phyloP scores from a whole-genome alignment of 495 filamentous ascomycete genomes.

The Cercophora newfieldiana region DNA sequence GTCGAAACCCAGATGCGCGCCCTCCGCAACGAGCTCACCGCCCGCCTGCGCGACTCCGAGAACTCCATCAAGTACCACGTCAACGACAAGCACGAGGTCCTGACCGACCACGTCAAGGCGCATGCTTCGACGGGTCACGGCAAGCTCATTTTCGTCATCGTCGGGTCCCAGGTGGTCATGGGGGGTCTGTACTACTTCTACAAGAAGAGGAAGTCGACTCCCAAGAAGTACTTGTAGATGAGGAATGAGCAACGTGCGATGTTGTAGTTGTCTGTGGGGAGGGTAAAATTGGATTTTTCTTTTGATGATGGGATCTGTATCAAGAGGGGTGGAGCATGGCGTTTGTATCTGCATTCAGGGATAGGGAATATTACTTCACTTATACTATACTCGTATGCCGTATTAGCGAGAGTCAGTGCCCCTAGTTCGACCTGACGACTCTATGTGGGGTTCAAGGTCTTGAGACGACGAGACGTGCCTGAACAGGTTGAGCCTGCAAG shows the following conservation, averaged over 20 bases:
- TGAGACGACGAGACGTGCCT: too few species aligned
- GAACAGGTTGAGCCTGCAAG: too few species aligned
- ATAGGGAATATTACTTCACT: constrained; percentile 3
- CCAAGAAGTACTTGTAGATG: constrained; percentile 86
- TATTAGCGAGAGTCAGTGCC: too few species aligned
- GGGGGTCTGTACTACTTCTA: constrained; percentile 72
- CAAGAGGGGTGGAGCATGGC: constrained; percentile 1
- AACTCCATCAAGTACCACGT: constrained; percentile 71
- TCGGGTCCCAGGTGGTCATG: constrained; percentile 73
- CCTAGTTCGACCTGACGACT: too few species aligned
- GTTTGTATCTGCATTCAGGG: constrained; percentile 14
- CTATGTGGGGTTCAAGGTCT: too few species aligned
- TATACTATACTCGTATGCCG: too few species aligned
- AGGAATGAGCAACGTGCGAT: not conserved
- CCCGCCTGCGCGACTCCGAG: constrained; percentile 66
- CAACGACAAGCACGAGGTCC: constrained; percentile 66
- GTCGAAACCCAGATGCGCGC: constrained; percentile 67
- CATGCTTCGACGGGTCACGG: constrained; percentile 65
- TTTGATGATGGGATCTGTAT: constrained; percentile 19
- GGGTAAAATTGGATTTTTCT: constrained; percentile 1
- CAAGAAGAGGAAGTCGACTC: constrained; percentile 74
- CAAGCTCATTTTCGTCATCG: constrained; percentile 69
- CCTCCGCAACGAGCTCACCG: constrained; percentile 46
- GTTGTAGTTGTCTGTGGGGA: not conserved
- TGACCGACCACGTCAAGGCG: constrained; percentile 59